phyloP scores from a whole-genome alignment of 2,329 filamentous ascomycete species.

The Aschersonia sp. region DNA sequence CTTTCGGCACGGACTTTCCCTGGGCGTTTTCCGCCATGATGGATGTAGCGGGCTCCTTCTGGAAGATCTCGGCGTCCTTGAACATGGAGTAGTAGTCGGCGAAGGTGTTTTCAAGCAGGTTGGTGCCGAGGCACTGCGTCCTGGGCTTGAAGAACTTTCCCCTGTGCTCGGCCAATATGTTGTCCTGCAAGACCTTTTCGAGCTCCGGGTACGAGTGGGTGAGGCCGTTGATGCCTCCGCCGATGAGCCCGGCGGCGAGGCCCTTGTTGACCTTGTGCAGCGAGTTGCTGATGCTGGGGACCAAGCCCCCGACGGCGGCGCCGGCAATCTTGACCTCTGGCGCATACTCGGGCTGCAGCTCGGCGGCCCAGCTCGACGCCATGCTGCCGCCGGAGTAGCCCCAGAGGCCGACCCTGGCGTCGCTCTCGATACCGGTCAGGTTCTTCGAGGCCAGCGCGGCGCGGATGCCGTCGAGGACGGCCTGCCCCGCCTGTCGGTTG shows the following conservation, averaged over 20 bases:
- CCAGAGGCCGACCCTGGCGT: conserved; percentile 28
- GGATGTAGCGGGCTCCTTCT: not conserved
- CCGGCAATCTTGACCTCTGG: conserved; percentile 11
- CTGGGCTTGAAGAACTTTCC: not conserved
- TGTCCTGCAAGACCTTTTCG: conserved; percentile 3
- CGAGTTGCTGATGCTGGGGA: conserved; percentile 8
- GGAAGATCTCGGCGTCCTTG: not conserved
- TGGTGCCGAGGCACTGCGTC: conserved; percentile 1
- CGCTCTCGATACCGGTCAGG: conserved; percentile 15
- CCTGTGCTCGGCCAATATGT: conserved; percentile 6
- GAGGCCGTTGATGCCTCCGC: conserved; percentile 9
- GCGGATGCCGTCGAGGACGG: conserved; percentile 27
- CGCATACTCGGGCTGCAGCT: conserved; percentile 12
- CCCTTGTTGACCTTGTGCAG: conserved; percentile 7
- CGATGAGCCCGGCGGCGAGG: conserved; percentile 8
- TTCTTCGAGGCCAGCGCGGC: conserved; percentile 17
- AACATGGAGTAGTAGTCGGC: not conserved
- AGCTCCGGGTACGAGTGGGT: conserved; percentile 7
- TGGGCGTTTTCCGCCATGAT: not conserved
- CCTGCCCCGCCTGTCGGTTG: conserved; percentile 23
- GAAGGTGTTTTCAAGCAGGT: not conserved
- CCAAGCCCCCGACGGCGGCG: conserved; percentile 11
- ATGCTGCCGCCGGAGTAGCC: conserved; percentile 14
- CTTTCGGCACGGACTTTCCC: not conserved
- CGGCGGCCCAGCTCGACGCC: conserved; percentile 10